Conservation (phyloP, 305 asterid species). For the Ilex paraguariensis region DNA sequence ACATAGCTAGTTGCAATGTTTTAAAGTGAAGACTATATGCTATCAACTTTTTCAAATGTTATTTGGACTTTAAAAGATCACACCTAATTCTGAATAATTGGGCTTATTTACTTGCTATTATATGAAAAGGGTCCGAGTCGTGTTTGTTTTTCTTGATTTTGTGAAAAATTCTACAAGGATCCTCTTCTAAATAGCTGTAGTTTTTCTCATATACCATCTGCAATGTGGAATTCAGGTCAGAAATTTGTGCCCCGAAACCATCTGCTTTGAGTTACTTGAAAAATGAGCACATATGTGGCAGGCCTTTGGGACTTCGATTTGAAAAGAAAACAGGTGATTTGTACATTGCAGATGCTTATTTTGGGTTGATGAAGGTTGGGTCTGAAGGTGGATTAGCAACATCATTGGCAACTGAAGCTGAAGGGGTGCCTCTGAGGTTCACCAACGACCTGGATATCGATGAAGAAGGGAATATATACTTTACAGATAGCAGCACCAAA, state of each 20-base stretch:
- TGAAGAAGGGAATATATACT: conserved; percentile 71
- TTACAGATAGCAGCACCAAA: conserved; percentile 83
- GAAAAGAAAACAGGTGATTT: conserved; percentile 70
- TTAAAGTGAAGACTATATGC: no score
- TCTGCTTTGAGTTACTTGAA: conserved; percentile 48
- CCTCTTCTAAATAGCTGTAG: background rate
- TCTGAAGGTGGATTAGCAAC: conserved; percentile 91
- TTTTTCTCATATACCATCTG: background rate
- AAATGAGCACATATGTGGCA: conserved; percentile 91
- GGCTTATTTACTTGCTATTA: no score
- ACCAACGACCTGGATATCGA: conserved; percentile 84
- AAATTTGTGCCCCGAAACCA: conserved; percentile 64
- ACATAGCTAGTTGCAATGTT: no score
- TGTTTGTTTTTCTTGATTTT: background rate
- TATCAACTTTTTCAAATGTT: no score
- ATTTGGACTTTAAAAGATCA: no score
- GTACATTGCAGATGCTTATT: conserved; percentile 92
- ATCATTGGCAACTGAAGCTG: conserved; percentile 63
- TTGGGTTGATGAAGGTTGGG: conserved; percentile 91
- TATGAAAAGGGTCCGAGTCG: background rate
- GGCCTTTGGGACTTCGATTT: conserved; percentile 90
- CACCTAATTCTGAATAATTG: no score
- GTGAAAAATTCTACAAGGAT: background rate
- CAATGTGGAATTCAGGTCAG: conserved; percentile 42
- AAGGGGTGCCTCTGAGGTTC: conserved; percentile 73